Evolutionary conservation across 1,284 basidiomycete genomes (phyloP).

Genomic region (Pseudozyma pruni): DNA sequence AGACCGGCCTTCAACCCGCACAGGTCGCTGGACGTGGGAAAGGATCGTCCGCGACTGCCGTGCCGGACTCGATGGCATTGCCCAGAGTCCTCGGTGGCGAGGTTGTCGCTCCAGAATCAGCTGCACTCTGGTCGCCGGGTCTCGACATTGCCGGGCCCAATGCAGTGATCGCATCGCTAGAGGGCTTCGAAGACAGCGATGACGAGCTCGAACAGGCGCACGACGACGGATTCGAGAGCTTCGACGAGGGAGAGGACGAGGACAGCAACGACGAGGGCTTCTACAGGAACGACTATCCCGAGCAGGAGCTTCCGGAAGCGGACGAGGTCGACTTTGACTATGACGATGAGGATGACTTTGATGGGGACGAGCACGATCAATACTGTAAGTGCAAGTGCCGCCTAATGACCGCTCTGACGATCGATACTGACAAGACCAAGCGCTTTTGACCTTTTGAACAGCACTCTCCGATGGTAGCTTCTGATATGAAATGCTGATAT

Average conservation of each 20-base stretch:
- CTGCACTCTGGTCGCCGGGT: slow-evolving; percentile 25
- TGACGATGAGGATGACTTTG: slow-evolving; percentile 34
- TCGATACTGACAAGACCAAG: too few relatives aligned
- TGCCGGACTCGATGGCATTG: slow-evolving; percentile 32
- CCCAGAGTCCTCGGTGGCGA: slow-evolving; percentile 43
- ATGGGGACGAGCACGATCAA: slow-evolving; percentile 40
- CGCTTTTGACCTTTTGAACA: too few relatives aligned
- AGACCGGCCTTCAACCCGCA: slow-evolving; percentile 34
- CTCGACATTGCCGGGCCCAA: slow-evolving; percentile 37
- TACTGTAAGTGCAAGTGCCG: slow-evolving; percentile 33
- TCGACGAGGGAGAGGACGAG: slow-evolving; percentile 63
- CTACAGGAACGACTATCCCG: slow-evolving; percentile 65
- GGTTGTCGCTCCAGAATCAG: slow-evolving; percentile 27
- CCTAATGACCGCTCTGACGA: too few relatives aligned
- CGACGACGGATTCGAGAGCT: slow-evolving; percentile 47
- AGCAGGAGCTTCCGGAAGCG: slow-evolving; percentile 53
- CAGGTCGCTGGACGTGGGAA: slow-evolving; percentile 45
- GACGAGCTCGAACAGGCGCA: slow-evolving; percentile 37
- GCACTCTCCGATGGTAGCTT: slow-evolving; percentile 44
- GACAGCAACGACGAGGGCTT: slow-evolving; percentile 67
- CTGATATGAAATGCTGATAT: slow-evolving; percentile 6
- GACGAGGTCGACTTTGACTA: slow-evolving; percentile 52
- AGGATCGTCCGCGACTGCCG: slow-evolving; percentile 17
- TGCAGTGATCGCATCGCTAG: slow-evolving; percentile 30
- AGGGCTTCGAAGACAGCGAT: slow-evolving; percentile 43